phyloP scores from a whole-genome alignment of 176 grass and related monocot species.

The Alloteropsis semialata region DNA sequence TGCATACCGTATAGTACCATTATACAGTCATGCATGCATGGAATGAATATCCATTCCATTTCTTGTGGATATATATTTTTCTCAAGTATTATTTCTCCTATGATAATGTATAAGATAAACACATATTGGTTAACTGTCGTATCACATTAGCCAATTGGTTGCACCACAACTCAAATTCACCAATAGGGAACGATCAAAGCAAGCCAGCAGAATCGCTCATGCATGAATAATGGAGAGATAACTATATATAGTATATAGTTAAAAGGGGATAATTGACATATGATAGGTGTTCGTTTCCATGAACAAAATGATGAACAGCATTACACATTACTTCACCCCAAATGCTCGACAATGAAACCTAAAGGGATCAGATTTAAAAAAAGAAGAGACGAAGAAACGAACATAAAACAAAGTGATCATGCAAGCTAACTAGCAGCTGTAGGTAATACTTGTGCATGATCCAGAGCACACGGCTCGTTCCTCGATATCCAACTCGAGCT shows the following conservation, averaged over 20 bases:
- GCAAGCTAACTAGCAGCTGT: conserved; percentile 31
- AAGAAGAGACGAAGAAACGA: not conserved
- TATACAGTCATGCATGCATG: not conserved
- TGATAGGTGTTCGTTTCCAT: conserved; percentile 27
- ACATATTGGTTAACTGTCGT: not conserved
- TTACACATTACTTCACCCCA: conserved; percentile 34
- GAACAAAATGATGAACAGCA: conserved; percentile 32
- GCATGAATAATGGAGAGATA: not conserved
- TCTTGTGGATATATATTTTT: too few relatives aligned
- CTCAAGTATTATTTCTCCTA: not conserved
- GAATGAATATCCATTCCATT: not conserved
- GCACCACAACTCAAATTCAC: conserved; percentile 5
- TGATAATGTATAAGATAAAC: not conserved
- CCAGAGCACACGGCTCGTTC: conserved; percentile 17
- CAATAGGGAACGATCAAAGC: not conserved
- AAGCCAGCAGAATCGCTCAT: not conserved
- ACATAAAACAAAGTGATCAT: conserved; percentile 26
- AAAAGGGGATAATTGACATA: conserved; percentile 19
- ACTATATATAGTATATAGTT: not conserved
- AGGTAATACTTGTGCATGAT: conserved; percentile 33
- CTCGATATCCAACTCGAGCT: conserved; percentile 1
- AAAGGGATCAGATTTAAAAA: not conserved
- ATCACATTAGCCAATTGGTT: not conserved
- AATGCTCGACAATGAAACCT: conserved; percentile 35
- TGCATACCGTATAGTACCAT: not conserved